Evolutionary conservation across 805 yeast species (phyloP), one percentile per base, ranked within the genome.

Genomic region (Metschnikowia peoriensis): DNA sequence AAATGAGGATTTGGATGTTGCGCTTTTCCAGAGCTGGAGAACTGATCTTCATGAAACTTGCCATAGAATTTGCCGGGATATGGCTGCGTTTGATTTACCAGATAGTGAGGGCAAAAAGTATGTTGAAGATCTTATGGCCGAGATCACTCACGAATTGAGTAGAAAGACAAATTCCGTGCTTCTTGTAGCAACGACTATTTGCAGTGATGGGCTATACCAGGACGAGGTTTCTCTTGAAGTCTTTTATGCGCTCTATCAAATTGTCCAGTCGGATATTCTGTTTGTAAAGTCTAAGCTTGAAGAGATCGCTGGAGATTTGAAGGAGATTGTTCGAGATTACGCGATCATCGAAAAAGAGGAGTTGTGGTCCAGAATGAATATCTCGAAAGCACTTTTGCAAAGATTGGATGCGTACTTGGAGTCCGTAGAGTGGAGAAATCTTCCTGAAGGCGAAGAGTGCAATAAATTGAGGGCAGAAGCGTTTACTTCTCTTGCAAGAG

Each of bases 131-230:
- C 38, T 49, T 28, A 10, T 44, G 34, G 15, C 14, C 2, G 52
- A 49, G 14, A 6, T 41, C 11, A 44, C 52, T 7, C 15, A 40
- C 16, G 48, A 49, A 14, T 22, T 49, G n/a, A 39, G 48, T 45
- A 32, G 41, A 15, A 49, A 40, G 38, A 40, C 45, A 6, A 49
- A 49, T 16, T 17, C 49, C n/a, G 29, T 35, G 7, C 29, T 49
- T n/a, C 28, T 44, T 2, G 41, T 44, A 7, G 42, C 37, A 1
- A 17, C 41, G 14, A 17, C 27, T 7, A 22, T 44, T 11, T 28
- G 34, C 38, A 35, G 38, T 22, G 49, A 34, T 27, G 48, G 41
- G 4, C 7, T 4, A 7, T 41, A 32, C 41, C 28, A 16, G 11
- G 45, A 17, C 7, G 32, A 34, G 6, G 16, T 34, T 3, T 32